A percentile compares a stretch with the other conserved stretches of the same genome.
These are phyloP conservation scores for Thamnidium elegans DNA, from an alignment of 192 early-diverging fungal genomes.

Conservation along the genomic window DNA sequence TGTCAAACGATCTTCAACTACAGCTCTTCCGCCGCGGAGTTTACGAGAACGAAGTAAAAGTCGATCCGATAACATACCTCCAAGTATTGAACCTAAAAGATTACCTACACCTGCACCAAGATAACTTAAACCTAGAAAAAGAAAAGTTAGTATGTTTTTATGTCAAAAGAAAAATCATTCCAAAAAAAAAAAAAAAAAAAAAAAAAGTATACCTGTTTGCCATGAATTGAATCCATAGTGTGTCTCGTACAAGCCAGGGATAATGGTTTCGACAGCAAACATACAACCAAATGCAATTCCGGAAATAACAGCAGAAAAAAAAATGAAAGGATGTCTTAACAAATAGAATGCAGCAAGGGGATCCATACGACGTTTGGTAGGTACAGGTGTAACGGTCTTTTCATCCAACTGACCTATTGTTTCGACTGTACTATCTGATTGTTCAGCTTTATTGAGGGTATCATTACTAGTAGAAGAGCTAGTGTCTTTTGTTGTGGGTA, in stretches of 20 bases:
- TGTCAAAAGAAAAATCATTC: background rate
- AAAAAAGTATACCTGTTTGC: slow-evolving; percentile 25
- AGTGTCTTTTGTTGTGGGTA: slow-evolving; percentile 8
- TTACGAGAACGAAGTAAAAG: slow-evolving; percentile 33
- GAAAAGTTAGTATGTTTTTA: background rate
- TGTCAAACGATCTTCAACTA: slow-evolving; percentile 46
- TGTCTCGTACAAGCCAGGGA: slow-evolving; percentile 16
- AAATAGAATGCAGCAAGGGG: slow-evolving; percentile 18
- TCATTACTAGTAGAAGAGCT: background rate
- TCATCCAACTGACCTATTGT: no score
- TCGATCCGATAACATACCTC: slow-evolving; percentile 41
- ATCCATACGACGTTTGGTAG: background rate
- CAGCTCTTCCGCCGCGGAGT: slow-evolving; percentile 31
- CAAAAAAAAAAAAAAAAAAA: background rate
- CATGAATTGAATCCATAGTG: slow-evolving; percentile 29
- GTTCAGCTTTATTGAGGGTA: background rate
- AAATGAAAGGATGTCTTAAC: slow-evolving; percentile 38
- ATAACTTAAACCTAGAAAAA: slow-evolving; percentile 32
- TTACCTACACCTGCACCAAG: slow-evolving; percentile 45
- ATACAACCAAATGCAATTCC: slow-evolving; percentile 48
- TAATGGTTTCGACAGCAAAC: slow-evolving; percentile 43
- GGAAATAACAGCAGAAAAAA: slow-evolving; percentile 36
- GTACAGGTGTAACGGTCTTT: background rate
- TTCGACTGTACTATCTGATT: background rate
- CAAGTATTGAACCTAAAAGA: slow-evolving; percentile 39